Conservation (phyloP, 2,329 filamentous ascomycete genomes). For the Clonostachys rhizophaga region DNA sequence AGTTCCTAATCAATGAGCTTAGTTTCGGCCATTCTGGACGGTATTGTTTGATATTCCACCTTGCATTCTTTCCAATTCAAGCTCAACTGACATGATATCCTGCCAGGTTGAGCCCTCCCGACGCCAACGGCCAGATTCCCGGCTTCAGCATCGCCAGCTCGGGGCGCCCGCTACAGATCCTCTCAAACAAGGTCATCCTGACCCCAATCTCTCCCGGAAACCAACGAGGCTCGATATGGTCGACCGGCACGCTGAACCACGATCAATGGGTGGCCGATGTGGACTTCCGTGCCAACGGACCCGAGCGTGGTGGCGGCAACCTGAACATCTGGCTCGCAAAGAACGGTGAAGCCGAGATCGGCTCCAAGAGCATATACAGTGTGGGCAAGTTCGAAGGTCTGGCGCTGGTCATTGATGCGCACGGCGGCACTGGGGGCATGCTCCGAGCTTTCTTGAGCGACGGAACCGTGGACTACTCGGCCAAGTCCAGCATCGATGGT, state of each 20-base stretch:
- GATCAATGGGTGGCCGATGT: constrained; percentile 78
- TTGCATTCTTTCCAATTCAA: no score
- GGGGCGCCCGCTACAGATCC: constrained; percentile 52
- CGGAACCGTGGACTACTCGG: constrained; percentile 73
- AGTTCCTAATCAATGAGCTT: constrained; percentile 60
- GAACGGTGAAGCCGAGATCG: constrained; percentile 60
- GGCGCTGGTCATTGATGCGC: constrained; percentile 78
- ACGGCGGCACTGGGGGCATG: constrained; percentile 72
- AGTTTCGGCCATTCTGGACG: constrained; percentile 71
- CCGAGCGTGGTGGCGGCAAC: constrained; percentile 82
- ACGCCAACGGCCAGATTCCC: constrained; percentile 41
- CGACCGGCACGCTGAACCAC: constrained; percentile 56
- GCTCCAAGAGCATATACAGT: constrained; percentile 77
- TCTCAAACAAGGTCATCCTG: constrained; percentile 88
- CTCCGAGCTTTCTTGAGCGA: constrained; percentile 94
- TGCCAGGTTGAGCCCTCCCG: constrained; percentile 59
- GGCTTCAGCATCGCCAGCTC: constrained; percentile 51
- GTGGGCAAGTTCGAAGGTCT: constrained; percentile 85
- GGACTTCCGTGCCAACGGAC: constrained; percentile 82
- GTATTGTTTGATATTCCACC: constrained; percentile 23
- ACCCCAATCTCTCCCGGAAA: constrained; percentile 86
- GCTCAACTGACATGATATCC: not conserved
- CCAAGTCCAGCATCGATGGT: constrained; percentile 72
- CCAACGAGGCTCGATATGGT: constrained; percentile 79
- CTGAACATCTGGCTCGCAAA: constrained; percentile 89